A percentile compares a stretch with the other conserved stretches of the same genome.
These are phyloP conservation scores for Geotrichum carabidarum DNA, from an alignment of 1,139 yeast genomes.

Conservation along the genomic window DNA sequence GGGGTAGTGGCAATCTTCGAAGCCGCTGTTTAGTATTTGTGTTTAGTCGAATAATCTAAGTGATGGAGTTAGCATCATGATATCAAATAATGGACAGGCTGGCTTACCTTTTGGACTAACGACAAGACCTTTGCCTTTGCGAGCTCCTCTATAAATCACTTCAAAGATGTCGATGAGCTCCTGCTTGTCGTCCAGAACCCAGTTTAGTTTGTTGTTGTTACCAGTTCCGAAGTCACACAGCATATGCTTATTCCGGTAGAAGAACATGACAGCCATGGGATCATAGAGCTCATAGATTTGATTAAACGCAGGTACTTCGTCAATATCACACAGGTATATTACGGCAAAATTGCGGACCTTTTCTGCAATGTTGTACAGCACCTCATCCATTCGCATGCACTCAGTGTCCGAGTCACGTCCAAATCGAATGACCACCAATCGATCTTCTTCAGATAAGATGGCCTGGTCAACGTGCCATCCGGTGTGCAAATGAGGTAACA, in stretches of 20 bases:
- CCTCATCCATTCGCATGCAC: conserved; percentile 88
- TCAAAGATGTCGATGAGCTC: conserved; percentile 89
- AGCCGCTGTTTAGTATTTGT: conserved; percentile 27
- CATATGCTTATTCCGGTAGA: conserved; percentile 91
- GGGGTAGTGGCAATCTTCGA: neutral
- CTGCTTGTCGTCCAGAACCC: conserved; percentile 71
- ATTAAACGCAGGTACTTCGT: conserved; percentile 86
- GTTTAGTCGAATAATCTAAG: conserved; percentile 33
- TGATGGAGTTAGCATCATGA: neutral
- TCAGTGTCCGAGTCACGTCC: conserved; percentile 74
- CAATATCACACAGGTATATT: conserved; percentile 81
- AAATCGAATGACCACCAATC: conserved; percentile 81
- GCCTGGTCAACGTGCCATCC: conserved; percentile 99
- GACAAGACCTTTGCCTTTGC: conserved; percentile 88
- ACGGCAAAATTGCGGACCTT: conserved; percentile 84
- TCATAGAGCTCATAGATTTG: conserved; percentile 89
- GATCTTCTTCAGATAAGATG: conserved; percentile 73
- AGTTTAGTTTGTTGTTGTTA: conserved; percentile 87
- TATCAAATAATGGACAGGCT: neutral
- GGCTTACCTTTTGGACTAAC: conserved; percentile 60
- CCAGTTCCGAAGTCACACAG: conserved; percentile 98
- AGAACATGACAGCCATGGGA: conserved; percentile 89
- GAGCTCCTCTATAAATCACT: conserved; percentile 83
- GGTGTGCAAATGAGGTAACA: conserved; percentile 76
- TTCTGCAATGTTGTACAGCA: conserved; percentile 72